Base-by-base conservation (phyloP, 352 stramenopile species). In the Phytophthora pseudosyringae region DNA sequence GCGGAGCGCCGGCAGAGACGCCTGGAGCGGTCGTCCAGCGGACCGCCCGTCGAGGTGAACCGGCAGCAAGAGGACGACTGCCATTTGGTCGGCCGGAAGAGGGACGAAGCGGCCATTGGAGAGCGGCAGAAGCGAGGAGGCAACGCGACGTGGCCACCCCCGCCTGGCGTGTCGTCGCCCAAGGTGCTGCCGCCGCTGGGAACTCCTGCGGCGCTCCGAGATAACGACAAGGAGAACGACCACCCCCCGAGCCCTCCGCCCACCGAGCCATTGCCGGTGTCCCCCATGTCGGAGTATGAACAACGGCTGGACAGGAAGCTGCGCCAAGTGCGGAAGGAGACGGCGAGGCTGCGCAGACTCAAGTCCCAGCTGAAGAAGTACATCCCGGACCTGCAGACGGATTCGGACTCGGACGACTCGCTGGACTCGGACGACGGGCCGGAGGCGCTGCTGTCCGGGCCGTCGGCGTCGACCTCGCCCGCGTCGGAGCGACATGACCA, bases 311-410 rank as follows among this genome's bases (percentile, higher is more conserved):
- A 86, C 38, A 70, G 57, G 47, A 86, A 86, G 40, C 41, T 86
- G 58, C 74, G 69, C 3, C 72, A 82, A 33, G 62, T 86, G 52
- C 58, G 60, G 36, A 76, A 76, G 47, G 71, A 86, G 66, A 80
- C 65, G 21, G 65, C 58, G 35, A 59, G 76, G 29, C 69, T 86
- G 2, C 56, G 62, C 5, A 73, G 72, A 56, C 62, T 86, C 29
- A 73, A 70, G 51, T 26, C 28, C n/a, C 72, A 83, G 59, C 58
- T 86, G 40, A 78, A 80, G 48, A 73, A 86, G 35, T 83, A 80
- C 47, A 73, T 86, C 5, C 74, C 77, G 25, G 77, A 86, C 31
- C 45, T 86, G 49, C 63, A 73, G 46, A 72, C 53, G 35, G 73
- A 79, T 40, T 77, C 73, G 39, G 73, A 76, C 21, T 82, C 74